Base-by-base conservation (phyloP, 192 early-diverging fungal species). In the Jimgerdemannia flammicorona region DNA sequence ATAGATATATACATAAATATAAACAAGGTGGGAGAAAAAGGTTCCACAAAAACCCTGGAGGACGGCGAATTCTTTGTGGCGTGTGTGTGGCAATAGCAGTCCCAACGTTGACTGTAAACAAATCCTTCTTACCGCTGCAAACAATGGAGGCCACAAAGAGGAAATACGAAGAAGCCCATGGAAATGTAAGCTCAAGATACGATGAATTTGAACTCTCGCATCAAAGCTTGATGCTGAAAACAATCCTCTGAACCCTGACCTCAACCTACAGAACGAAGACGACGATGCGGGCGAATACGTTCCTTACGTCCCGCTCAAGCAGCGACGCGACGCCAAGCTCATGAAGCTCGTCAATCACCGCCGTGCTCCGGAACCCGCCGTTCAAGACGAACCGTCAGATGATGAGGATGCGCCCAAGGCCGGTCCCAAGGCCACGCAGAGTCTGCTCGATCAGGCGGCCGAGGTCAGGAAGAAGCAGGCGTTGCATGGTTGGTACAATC, bases 371-470 rank as follows among this genome's bases (percentile, higher is more conserved):
- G 77, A 85, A 75, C 77, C 75, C 10, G 65, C 72, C n/a, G 18
- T 76, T 4, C 44, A 85, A 59, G 70, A 68, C 4, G 78, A 88
- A 17, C 54, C 69, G 40, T 83, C 86, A 11, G 83, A 89, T 14
- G 87, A 87, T 20, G 84, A 78, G 17, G 81, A 86, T 70, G 77
- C 77, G 0, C 72, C 78, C 3, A 40, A 40, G 20, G 87, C 84
- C 4, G 94, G 93, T 2, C 89, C 92, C 18, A 86, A 81, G 67
- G 83, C 94, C 1, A 88, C 84, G 18, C 79, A 92, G 29, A 90
- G 91, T 76, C 87, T 98, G 77, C 88, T 98, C 11, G 95, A 98
- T 72, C 95, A 97, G 71, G 89, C 91, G 3, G 91, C 92, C 3
- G 91, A 95, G 67, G 80, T 95, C 63, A 87, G 89, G 69, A 88